A percentile compares a stretch with the other conserved stretches of the same genome.
Conservation (phyloP, 306 rosid genomes). For the Senna tora region DNA sequence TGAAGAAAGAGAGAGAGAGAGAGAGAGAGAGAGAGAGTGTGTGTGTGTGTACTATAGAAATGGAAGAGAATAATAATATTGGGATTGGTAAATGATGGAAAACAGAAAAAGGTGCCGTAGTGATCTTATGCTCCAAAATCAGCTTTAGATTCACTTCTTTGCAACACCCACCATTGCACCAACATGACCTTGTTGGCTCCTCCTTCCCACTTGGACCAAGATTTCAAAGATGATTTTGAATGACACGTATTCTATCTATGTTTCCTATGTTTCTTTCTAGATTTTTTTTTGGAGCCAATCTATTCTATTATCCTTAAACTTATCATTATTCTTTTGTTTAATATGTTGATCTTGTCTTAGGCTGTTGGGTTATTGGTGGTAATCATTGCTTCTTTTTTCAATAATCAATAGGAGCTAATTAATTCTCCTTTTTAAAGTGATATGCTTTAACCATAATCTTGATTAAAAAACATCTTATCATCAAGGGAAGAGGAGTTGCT, state of each 20-base stretch:
- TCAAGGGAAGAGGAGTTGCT: constrained; percentile 21
- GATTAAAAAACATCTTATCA: constrained; percentile 24
- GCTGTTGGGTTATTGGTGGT: too few species aligned
- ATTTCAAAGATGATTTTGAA: too few species aligned
- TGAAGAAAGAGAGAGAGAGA: constrained; percentile 26
- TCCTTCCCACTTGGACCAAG: too few species aligned
- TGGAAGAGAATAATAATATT: constrained; percentile 53
- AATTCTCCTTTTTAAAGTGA: background rate
- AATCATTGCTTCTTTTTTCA: too few species aligned
- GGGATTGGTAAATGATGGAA: constrained; percentile 45
- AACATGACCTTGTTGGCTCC: constrained; percentile 66
- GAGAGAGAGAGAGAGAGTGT: constrained; percentile 36
- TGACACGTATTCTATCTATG: too few species aligned
- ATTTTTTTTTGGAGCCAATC: too few species aligned
- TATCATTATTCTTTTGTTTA: too few species aligned
- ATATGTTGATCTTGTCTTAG: too few species aligned
- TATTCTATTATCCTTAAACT: too few species aligned
- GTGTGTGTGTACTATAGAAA: constrained; percentile 47
- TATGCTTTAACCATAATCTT: constrained; percentile 14
- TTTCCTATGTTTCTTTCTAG: too few species aligned
- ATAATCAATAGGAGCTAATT: too few species aligned
- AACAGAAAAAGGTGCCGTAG: constrained; percentile 49
- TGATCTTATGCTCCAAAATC: constrained; percentile 74
- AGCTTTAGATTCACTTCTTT: constrained; percentile 52
- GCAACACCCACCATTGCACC: constrained; percentile 57